Conservation (phyloP, 176 grass and related monocot genomes). For the Aegilops sharonensis region DNA sequence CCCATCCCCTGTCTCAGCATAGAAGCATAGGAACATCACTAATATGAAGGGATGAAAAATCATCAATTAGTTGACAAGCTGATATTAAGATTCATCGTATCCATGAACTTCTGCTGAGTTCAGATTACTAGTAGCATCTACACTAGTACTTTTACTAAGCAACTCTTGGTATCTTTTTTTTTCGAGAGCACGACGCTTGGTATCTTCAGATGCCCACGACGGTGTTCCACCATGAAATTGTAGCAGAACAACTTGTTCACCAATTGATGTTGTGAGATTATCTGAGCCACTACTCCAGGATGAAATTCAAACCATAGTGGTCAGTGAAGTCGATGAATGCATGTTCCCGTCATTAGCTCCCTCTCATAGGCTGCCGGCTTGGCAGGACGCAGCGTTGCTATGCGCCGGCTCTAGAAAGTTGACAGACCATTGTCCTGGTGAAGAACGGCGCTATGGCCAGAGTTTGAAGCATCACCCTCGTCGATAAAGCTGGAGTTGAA, state of each 20-base stretch:
- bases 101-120: constrained; percentile 8
- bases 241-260: neutral
- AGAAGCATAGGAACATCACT: constrained; percentile 28
- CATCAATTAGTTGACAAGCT: neutral
- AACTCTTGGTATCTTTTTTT: neutral
- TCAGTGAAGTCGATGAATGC: neutral
- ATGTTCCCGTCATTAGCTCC: neutral
- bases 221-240: neutral
- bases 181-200: neutral
- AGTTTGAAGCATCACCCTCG: neutral
- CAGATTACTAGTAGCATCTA: constrained; percentile 28
- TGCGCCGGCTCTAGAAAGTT: neutral
- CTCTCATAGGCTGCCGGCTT: neutral
- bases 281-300: neutral
- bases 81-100: constrained; percentile 8
- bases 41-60: constrained; percentile 22
- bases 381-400: neutral
- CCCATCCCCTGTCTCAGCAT: constrained; percentile 70
- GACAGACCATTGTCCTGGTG: neutral
- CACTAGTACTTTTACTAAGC: neutral
- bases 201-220: neutral
- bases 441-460: neutral
- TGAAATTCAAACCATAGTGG: neutral
- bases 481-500: neutral
- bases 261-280: neutral